Base-by-base conservation (phyloP, 2,329 filamentous ascomycete species). In the Trichoderma asperellum region DNA sequence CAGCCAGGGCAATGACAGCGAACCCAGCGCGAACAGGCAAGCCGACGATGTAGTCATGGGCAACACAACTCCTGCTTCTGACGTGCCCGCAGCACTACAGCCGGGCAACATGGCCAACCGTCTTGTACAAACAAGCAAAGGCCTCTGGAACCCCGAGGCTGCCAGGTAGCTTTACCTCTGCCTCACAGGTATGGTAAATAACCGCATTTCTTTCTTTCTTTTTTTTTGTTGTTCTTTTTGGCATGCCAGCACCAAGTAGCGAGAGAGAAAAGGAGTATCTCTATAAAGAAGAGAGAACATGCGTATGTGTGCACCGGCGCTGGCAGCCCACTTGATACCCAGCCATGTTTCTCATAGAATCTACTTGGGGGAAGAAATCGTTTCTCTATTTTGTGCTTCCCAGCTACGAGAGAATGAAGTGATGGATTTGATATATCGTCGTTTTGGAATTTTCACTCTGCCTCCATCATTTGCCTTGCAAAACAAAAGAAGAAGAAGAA, bases 121-220 rank as follows among this genome's bases (percentile, higher is more conserved):
- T 72, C 82, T 89, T 16, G 80, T 88, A n/a, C 87, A 90, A 78
- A 89, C 88, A 34, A 88, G 85, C 43, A 89, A 87, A 73, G 88
- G 88, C 1, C 78, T 91, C 68, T 91, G 89, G 89, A 86, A 79
- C 56, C 79, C 76, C 8, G 72, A 77, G 18, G 70, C 76, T 24
- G 61, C 68, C 8, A 70, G 62, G 52, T 70, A 67, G 62, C 56
- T 62, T 35, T 27, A 7, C 14, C 16, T 49, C n/a, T 12, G 40
- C 40, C 40, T 6, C 18, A 43, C 8, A 43, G 40, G 5, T 43
- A n/a, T 43, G 40, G 16, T 8, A 43, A 43, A 43, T 24, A 24
- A 24, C 24, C 24, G 24, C 24, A 24, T 24, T 24, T 24, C 24
- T 24, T 24, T 24, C 24, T 24, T 24, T 24, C 24, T 24, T 24